These are phyloP conservation scores for Boletus semigastroideus DNA, from an alignment of 1,284 basidiomycete genomes.

Conservation along the genomic window DNA sequence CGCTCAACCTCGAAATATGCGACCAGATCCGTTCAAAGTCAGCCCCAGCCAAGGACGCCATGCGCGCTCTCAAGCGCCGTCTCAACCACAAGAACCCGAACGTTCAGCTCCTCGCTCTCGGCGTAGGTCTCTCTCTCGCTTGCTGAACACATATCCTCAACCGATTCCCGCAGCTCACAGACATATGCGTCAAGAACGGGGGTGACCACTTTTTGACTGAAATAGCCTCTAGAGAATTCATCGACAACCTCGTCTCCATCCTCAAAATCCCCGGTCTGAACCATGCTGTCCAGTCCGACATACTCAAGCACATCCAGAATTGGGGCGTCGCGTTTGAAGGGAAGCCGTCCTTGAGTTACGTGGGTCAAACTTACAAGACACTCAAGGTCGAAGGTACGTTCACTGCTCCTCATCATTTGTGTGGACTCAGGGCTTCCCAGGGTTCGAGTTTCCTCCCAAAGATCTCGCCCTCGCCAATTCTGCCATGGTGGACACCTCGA, in stretches of 20 bases:
- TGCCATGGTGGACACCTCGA: slow-evolving; percentile 85
- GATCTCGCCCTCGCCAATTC: slow-evolving; percentile 68
- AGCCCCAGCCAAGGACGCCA: slow-evolving; percentile 82
- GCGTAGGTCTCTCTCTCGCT: slow-evolving; percentile 52
- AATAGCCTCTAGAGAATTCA: slow-evolving; percentile 86
- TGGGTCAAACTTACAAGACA: slow-evolving; percentile 79
- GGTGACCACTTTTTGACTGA: slow-evolving; percentile 90
- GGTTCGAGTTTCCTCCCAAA: slow-evolving; percentile 81
- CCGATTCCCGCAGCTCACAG: slow-evolving; percentile 63
- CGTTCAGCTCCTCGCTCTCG: slow-evolving; percentile 85
- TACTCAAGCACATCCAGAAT: slow-evolving; percentile 82
- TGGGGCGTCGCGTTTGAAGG: slow-evolving; percentile 92
- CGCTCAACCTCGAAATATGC: slow-evolving; percentile 92
- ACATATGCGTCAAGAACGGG: slow-evolving; percentile 97
- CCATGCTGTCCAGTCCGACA: slow-evolving; percentile 81
- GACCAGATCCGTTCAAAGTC: slow-evolving; percentile 95
- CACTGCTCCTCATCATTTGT: not conserved
- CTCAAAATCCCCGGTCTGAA: slow-evolving; percentile 74
- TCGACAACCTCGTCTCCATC: slow-evolving; percentile 88
- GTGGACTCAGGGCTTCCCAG: slow-evolving; percentile 36
- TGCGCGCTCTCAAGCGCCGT: slow-evolving; percentile 86
- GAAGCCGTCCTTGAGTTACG: slow-evolving; percentile 73
- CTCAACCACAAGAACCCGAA: slow-evolving; percentile 96
- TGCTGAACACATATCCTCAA: slow-evolving; percentile 11
- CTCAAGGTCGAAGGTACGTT: slow-evolving; percentile 71